Evolutionary conservation across 1,284 basidiomycete species (phyloP), one percentile per base, ranked within the genome.

Genomic region (Puccinia sorghi): DNA sequence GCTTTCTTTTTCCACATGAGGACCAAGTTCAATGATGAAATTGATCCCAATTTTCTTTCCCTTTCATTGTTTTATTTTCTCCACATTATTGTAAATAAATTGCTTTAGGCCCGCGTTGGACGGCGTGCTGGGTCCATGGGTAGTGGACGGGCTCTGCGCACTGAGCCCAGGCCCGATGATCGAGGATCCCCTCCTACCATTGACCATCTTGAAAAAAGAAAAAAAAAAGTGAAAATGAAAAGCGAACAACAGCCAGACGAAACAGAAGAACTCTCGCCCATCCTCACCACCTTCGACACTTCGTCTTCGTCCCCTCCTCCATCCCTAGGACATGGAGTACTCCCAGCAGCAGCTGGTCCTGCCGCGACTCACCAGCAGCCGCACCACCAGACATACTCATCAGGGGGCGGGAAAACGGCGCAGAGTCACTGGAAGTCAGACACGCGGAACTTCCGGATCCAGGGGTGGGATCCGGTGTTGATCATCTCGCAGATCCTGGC

Each of bases 401-500:
- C 32, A 32, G 32, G 32, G 32, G 32, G 32, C 32, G 32, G 32
- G 59, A 61, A 39, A 41, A 17, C 9, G 13, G 5, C 5, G 12
- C 59, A 61, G 37, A 67, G 2, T 32, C 32, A 37, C 66, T 76
- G 59, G 61, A 64, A 63, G 22, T 50, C 43, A 17, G 73, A 76
- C 32, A 67, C 73, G 7, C 64, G 66, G 15, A 76, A 76, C 50
- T 76, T 81, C 67, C 20, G 79, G 52, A 71, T 81, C 59, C 82
- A 82, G 57, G 89, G 87, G 81, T 92, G 92, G 92, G 92, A 93
- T 82, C 92, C 91, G 52, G 84, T 90, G 7, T 84, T 92, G 64
- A 87, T 93, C 67, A 85, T 92, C 81, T 90, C 91, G 72, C 84
- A 97, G 92, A 97, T 98, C 82, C 88, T 97, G 79, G 90, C 93